These are phyloP conservation scores for Candida pini DNA, from an alignment of 805 yeast species.

Conservation along the genomic window DNA sequence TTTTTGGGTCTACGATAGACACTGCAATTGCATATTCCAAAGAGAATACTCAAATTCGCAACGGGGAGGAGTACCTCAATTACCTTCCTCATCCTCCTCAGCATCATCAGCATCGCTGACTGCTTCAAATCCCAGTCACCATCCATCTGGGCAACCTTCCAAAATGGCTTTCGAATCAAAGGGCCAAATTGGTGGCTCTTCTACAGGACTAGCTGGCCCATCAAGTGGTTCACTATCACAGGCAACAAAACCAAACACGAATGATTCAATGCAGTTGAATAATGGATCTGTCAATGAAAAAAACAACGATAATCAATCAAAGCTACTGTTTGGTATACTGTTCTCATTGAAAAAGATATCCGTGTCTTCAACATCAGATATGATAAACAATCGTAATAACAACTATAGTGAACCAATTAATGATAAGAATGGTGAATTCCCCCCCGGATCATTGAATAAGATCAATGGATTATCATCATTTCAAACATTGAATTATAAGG, in stretches of 20 bases:
- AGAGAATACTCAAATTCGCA: conserved; percentile 49
- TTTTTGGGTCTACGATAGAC: conserved; percentile 87
- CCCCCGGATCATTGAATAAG: conserved; percentile 31
- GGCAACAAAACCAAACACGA: conserved; percentile 1
- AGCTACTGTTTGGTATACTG: conserved; percentile 79
- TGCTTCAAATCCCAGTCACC: no score
- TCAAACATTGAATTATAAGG: conserved; percentile 70
- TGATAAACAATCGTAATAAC: conserved; percentile 1
- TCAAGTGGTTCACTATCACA: neutral
- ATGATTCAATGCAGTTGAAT: conserved; percentile 3
- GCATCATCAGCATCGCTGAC: conserved; percentile 2
- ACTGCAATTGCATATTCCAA: conserved; percentile 80
- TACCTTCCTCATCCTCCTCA: conserved; percentile 3
- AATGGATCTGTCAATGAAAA: conserved; percentile 42
- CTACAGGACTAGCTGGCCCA: no score
- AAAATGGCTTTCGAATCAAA: no score
- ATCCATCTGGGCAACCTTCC: no score
- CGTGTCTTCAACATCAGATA: conserved; percentile 21
- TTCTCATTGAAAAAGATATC: conserved; percentile 76
- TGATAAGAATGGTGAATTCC: no score
- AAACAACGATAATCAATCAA: conserved; percentile 65
- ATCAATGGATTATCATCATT: conserved; percentile 33
- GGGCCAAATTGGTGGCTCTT: no score
- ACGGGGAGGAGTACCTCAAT: no score
- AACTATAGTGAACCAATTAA: conserved; percentile 2